Evolutionary conservation across 129 eudicot species (phyloP), one percentile per base, ranked within the genome.

Genomic region (Oenanthe sinensis): DNA sequence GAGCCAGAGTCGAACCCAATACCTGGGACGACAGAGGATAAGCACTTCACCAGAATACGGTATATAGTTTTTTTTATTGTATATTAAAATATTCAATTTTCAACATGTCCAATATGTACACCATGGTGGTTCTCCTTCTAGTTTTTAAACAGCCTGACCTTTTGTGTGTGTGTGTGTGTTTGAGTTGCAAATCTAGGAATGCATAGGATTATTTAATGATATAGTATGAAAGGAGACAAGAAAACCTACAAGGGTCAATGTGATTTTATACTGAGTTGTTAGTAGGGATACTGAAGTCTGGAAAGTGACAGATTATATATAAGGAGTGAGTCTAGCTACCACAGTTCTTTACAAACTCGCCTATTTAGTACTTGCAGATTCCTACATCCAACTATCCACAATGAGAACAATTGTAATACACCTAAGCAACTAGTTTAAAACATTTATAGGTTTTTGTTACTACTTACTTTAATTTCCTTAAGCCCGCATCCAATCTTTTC

Each of bases 401-500:
- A 60, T 10, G 33, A 60, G 33, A 55, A 55, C 3, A 54, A 54
- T 20, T 55, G 12, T 55, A 55, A 22, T 20, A 54, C 22, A 13
- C 26, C 39, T 63, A 37, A 26, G 26, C 39, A 10, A 63, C 42
- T 67, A 24, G 9, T n/a, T 43, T 43, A 17, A n/a, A 19, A 42
- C 22, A 44, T n/a, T 39, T 11, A 43, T 44, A 28, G 44, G n/a
- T 40, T 22, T 33, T 71, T 42, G 54, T 15, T 74, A 8, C 7
- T 26, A 73, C 68, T 47, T 82, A 90, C 98, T 96, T 91, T 94
- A 36, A 91, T 90, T 70, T 83, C 91, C 16, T 82, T 77, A 63
- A 82, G 82, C 16, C 98, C 98, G 30, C 62, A 74, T 80, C 98
- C 98, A 76, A 94, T 84, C 83, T 94, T 94, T 81, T 91, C 92